phyloP scores from a whole-genome alignment of 2,329 filamentous ascomycete species.

The Curvularia lunata region DNA sequence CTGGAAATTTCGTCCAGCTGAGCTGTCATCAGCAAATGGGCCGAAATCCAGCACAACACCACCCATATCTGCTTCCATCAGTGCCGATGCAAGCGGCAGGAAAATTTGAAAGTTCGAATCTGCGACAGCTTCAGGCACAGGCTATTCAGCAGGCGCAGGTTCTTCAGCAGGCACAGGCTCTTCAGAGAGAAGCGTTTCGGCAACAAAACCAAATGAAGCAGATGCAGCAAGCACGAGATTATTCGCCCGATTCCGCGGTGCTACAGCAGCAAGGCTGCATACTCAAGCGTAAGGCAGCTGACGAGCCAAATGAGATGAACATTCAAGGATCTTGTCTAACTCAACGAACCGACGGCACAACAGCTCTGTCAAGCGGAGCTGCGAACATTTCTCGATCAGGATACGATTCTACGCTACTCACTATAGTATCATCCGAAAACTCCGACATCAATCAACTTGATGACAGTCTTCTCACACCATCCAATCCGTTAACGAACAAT shows the following conservation, averaged over 20 bases:
- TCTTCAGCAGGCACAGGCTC: too few relatives aligned
- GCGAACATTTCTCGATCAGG: neutral
- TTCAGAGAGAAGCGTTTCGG: too few relatives aligned
- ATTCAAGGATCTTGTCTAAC: neutral
- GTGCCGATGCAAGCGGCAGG: neutral
- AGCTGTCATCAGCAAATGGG: neutral
- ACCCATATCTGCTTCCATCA: neutral
- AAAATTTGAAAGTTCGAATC: neutral
- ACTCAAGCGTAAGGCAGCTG: too few relatives aligned
- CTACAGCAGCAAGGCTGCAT: too few relatives aligned
- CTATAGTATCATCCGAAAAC: neutral
- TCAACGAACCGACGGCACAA: neutral
- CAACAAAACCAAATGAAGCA: too few relatives aligned
- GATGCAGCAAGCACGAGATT: too few relatives aligned
- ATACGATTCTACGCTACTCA: neutral
- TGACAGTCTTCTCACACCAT: neutral
- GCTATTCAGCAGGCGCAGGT: neutral
- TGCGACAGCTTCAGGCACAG: neutral
- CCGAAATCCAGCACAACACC: neutral
- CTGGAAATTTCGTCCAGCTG: constrained; percentile 4
- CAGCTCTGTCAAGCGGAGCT: neutral
- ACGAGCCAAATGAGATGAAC: neutral
- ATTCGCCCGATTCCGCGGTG: too few relatives aligned
- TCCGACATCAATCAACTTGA: neutral
- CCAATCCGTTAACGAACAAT: too few relatives aligned